These are phyloP conservation scores for Hyphodiscus hymeniophilus DNA, from an alignment of 495 filamentous ascomycete genomes.

Conservation along the genomic window DNA sequence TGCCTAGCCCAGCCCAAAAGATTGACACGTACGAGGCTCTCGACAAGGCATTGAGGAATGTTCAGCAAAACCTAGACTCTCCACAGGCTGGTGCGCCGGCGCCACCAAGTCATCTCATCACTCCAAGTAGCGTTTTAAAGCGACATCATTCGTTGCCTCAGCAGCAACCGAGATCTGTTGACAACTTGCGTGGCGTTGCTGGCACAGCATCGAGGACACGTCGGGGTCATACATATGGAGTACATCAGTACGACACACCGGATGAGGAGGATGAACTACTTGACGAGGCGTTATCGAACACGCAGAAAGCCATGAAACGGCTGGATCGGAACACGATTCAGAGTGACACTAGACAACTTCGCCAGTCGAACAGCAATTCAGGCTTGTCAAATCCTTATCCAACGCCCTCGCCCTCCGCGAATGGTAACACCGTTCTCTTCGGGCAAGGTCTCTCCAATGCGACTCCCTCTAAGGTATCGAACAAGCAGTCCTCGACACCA, in stretches of 20 bases:
- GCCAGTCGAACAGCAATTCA: conserved; percentile 49
- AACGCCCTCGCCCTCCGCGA: conserved; percentile 83
- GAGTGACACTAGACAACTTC: conserved; percentile 34
- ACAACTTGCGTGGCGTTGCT: conserved; percentile 49
- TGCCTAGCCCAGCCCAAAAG: conserved; percentile 42
- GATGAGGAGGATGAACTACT: conserved; percentile 95
- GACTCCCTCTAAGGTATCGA: conserved; percentile 45
- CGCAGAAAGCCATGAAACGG: conserved; percentile 40
- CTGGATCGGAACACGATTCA: conserved; percentile 40
- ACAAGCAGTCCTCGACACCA: conserved; percentile 68
- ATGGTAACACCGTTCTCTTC: conserved; percentile 64
- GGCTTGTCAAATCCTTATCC: conserved; percentile 75
- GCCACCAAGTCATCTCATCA: conserved; percentile 43
- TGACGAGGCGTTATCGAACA: conserved; percentile 59
- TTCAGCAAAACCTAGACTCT: conserved; percentile 55
- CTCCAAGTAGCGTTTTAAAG: conserved; percentile 45
- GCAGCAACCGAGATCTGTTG: conserved; percentile 51
- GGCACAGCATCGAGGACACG: conserved; percentile 78
- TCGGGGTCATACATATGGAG: conserved; percentile 65
- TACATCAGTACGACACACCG: conserved; percentile 86
- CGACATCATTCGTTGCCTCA: conserved; percentile 72
- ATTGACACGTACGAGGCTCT: conserved; percentile 59
- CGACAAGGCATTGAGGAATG: conserved; percentile 70
- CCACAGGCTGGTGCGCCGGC: conserved; percentile 42
- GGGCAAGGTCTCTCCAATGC: conserved; percentile 43